Conservation (phyloP, 1,284 basidiomycete genomes). For the Gymnopus androsaceus region DNA sequence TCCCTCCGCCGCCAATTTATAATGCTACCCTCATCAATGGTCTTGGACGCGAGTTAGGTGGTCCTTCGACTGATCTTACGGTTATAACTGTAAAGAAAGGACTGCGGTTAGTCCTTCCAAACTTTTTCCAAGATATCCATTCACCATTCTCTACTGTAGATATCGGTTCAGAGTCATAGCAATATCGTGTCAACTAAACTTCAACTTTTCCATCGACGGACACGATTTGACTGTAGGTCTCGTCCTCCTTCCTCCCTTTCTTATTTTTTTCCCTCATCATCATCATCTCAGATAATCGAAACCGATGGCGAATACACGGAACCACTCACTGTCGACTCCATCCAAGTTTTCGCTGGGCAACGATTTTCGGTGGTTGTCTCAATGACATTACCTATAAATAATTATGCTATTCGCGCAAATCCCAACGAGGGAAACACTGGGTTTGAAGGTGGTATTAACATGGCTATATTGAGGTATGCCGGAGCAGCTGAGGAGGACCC, state of each 20-base stretch:
- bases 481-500: conserved; percentile 38
- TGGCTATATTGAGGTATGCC: conserved; percentile 44
- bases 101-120: conserved; percentile 14
- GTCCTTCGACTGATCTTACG: conserved; percentile 33
- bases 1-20: conserved; percentile 24
- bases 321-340: not conserved
- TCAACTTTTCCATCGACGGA: conserved; percentile 41
- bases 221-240: conserved; percentile 39
- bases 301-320: conserved; percentile 37
- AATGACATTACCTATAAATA: conserved; percentile 15
- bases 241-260: not conserved
- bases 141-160: conserved; percentile 19
- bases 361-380: conserved; percentile 32
- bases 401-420: conserved; percentile 15
- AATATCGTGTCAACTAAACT: conserved; percentile 37
- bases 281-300: conserved; percentile 35
- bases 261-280: too few species aligned
- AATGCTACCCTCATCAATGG: conserved; percentile 53
- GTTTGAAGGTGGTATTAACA: conserved; percentile 33
- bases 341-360: conserved; percentile 27
- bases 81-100: conserved; percentile 28
- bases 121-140: conserved; percentile 21
- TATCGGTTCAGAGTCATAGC: conserved; percentile 38
- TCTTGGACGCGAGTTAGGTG: conserved; percentile 21
- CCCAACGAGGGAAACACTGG: conserved; percentile 7